Conservation (phyloP, 164 flowering plant genomes). For the Magnolia officinalis region DNA sequence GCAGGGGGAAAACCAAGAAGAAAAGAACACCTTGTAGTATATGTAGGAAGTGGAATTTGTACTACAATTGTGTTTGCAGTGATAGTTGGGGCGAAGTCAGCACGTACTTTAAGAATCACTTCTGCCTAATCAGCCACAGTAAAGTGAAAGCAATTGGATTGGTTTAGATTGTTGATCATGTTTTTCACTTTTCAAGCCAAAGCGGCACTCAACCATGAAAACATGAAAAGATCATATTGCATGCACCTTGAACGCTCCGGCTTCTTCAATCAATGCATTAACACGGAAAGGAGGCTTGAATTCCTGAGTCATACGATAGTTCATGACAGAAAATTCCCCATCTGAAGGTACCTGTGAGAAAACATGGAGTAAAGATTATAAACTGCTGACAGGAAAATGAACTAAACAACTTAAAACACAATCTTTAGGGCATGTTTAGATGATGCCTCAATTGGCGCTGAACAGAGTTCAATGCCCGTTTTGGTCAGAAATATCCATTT, state of each 20-base stretch:
- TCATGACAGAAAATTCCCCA: constrained; percentile 98
- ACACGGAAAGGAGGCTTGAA: constrained; percentile 93
- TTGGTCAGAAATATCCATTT: too few species aligned
- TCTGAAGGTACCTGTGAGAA: constrained; percentile 77
- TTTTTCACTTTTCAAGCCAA: not conserved
- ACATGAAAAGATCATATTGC: constrained; percentile 1
- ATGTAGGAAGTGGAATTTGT: constrained; percentile 81
- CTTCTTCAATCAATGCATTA: constrained; percentile 82
- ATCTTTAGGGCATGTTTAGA: not conserved
- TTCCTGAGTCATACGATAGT: constrained; percentile 94
- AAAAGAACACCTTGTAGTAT: constrained; percentile 62
- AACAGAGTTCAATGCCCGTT: too few species aligned
- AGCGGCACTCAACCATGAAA: not conserved
- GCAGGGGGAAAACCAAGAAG: not conserved
- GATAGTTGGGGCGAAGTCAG: constrained; percentile 72
- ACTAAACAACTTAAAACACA: not conserved
- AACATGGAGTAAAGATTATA: not conserved
- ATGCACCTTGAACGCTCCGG: constrained; percentile 74
- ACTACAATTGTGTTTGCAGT: constrained; percentile 78
- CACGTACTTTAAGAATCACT: constrained; percentile 76
- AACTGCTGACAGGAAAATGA: not conserved
- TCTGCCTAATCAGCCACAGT: constrained; percentile 61
- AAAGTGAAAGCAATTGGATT: not conserved
- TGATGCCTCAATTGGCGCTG: too few species aligned
- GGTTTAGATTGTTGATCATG: not conserved